phyloP scores from a whole-genome alignment of 179 eudicot genomes.

The Beta corolliflora region DNA sequence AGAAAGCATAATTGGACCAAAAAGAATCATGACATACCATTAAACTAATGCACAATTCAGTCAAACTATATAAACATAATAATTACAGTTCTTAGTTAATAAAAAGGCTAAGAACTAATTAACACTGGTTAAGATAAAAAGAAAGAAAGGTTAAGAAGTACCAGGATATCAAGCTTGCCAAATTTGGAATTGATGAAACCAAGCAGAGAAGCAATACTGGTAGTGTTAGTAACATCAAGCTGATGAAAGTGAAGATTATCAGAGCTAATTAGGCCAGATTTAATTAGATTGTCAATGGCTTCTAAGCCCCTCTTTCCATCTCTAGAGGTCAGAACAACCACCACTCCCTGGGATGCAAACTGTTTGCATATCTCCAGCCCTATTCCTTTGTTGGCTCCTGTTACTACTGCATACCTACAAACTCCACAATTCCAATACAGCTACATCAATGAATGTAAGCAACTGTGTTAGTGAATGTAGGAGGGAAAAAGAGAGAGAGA shows the following conservation, averaged over 20 bases:
- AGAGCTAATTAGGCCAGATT: conserved; percentile 29
- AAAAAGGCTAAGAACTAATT: too few relatives aligned
- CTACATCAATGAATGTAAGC: not conserved
- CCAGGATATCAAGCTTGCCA: conserved; percentile 67
- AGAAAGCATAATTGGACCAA: too few relatives aligned
- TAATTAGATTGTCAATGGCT: conserved; percentile 48
- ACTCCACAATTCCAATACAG: not conserved
- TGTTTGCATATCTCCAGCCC: conserved; percentile 66
- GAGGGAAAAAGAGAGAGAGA: not conserved
- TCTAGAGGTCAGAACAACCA: conserved; percentile 58
- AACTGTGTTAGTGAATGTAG: not conserved
- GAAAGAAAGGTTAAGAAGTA: conserved; percentile 21
- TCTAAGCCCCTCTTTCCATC: conserved; percentile 51
- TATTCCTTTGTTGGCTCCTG: conserved; percentile 69
- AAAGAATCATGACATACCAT: too few relatives aligned
- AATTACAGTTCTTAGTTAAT: too few relatives aligned
- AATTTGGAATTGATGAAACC: conserved; percentile 42
- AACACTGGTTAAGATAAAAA: too few relatives aligned
- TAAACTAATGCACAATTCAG: too few relatives aligned
- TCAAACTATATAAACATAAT: too few relatives aligned
- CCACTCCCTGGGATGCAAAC: conserved; percentile 49
- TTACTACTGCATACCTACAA: conserved; percentile 61
- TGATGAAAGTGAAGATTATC: conserved; percentile 46
- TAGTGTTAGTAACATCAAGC: conserved; percentile 50
- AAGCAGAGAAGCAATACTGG: conserved; percentile 41